Base-by-base conservation (phyloP, 1,139 yeast genomes). In the Arxiozyma slooffiae region DNA sequence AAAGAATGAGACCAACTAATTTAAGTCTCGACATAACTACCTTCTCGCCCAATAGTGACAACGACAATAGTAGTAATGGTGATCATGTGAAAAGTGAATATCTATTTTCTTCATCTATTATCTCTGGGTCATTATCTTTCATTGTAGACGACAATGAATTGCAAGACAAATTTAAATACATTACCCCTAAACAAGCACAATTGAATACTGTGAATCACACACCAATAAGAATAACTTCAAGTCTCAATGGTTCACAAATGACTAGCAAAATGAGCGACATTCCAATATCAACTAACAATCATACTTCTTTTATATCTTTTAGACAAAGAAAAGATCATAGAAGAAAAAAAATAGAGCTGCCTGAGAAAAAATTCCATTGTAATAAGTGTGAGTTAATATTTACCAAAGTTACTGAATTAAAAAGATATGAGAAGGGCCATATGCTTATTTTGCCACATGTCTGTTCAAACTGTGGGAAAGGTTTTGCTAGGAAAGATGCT, bases 401-500 rank as follows among this genome's bases (percentile, higher is more conserved):
- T 44, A 54, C 59, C 34, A 57, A 67, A 39, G 53, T 60, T 7
- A 58, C 66, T 11, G 68, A 64, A 49, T 53, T 64, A 21, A 57
- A 62, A 47, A 59, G 68, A 44, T 67, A 64, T 48, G 67, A 62
- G 47, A 62, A 62, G 49, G 60, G 61, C 7, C 68, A 64, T 51
- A 41, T 60, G 22, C 57, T 63, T 24, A 60, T 62, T 4, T 49
- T 62, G 46, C 67, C 67, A 24, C 58, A 85, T 61, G 80, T 83
- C 48, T 85, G 95, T 67, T 79, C 81, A 11, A 69, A 73, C 36
- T 85, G 95, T 69, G 87, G 86, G 36, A 85, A 85, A 61, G 90
- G 92, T 0, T 85, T 85, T 71, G 92, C 92, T 2, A 69, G 95
- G 43, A 83, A 83, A 61, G 95, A 85, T 67, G 94, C 94, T 0